Conservation (phyloP, 2,329 filamentous ascomycete species). For the Dactylellina drechsleri region DNA sequence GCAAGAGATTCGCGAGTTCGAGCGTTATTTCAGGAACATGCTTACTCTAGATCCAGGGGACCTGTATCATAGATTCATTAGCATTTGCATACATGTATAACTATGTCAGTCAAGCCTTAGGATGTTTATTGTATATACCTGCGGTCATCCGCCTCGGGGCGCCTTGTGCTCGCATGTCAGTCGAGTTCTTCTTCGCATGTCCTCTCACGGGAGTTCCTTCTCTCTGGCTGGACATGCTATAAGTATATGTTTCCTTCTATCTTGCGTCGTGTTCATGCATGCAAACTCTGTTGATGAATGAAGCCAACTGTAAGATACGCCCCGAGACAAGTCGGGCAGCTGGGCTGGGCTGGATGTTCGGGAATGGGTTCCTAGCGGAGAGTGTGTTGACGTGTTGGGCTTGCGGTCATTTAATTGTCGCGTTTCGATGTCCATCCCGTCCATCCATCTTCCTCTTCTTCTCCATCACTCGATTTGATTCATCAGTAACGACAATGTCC, state of each 20-base stretch:
- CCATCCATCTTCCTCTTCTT: not conserved
- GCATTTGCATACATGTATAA: not conserved
- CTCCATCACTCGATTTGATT: not conserved
- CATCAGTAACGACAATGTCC: constrained; percentile 15
- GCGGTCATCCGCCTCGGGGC: constrained; percentile 53
- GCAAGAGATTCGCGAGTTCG: not conserved
- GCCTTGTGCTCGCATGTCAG: constrained; percentile 48
- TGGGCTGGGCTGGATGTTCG: not conserved
- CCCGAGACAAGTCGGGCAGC: too few species aligned
- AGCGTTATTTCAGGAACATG: not conserved
- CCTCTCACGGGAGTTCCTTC: constrained; percentile 24
- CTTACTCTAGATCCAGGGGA: constrained; percentile 51
- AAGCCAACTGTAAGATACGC: too few species aligned
- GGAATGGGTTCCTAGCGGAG: not conserved
- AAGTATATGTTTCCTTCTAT: not conserved
- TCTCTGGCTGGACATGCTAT: constrained; percentile 37
- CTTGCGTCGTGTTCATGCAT: too few species aligned
- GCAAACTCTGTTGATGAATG: too few species aligned
- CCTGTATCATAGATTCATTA: constrained; percentile 26
- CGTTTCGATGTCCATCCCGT: constrained; percentile 16
- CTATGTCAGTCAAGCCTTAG: not conserved
- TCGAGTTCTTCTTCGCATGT: constrained; percentile 43
- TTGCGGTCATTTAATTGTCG: constrained; percentile 49
- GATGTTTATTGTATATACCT: constrained; percentile 14
- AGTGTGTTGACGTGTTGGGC: constrained; percentile 43